Conservation (phyloP, 169 alveolate species). For the Cryptosporidium andersoni region DNA sequence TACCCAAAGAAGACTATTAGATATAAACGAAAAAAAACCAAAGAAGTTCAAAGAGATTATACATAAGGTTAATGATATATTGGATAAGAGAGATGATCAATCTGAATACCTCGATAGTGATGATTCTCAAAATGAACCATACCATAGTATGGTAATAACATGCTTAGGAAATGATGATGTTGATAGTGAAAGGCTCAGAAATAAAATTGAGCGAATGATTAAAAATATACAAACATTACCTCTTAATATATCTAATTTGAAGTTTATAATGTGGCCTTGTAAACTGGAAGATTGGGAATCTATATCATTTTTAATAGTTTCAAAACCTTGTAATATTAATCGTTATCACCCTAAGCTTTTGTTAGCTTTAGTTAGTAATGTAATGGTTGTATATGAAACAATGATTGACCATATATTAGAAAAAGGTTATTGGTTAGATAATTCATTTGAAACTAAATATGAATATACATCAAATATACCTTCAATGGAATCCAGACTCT, state of each 20-base stretch:
- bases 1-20: neutral
- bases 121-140: neutral
- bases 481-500: constrained; percentile 61
- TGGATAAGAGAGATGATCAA: neutral
- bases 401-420: constrained; percentile 41
- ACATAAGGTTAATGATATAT: too few species aligned
- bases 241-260: constrained; percentile 11
- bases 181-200: constrained; percentile 35
- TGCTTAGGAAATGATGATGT: constrained; percentile 62
- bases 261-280: constrained; percentile 57
- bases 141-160: constrained; percentile 8
- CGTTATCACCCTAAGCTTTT: constrained; percentile 53
- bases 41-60: neutral
- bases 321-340: constrained; percentile 17
- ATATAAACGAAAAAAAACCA: constrained; percentile 1
- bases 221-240: constrained; percentile 30
- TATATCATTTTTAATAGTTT: constrained; percentile 49
- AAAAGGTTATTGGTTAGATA: constrained; percentile 50
- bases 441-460: constrained; percentile 63
- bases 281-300: constrained; percentile 65
- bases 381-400: constrained; percentile 51
- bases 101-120: neutral
- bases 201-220: constrained; percentile 24
- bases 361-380: constrained; percentile 50
- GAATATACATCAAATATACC: constrained; percentile 18